These are phyloP conservation scores for Dactylellina sp. DNA, from an alignment of 2,329 filamentous ascomycete genomes.

Conservation along the genomic window DNA sequence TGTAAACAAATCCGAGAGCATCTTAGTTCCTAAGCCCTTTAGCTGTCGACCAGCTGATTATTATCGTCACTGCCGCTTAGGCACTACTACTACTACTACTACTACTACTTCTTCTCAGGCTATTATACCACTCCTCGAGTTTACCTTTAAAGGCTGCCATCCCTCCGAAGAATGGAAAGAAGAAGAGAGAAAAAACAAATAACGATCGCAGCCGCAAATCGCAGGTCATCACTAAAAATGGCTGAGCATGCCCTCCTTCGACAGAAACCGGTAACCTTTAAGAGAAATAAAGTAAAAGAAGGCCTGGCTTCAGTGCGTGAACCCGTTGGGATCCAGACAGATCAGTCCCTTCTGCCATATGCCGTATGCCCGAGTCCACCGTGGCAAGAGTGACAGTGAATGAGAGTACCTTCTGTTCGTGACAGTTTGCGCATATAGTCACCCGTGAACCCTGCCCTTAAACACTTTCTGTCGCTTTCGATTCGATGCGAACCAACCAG, in stretches of 20 bases:
- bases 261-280: not conserved
- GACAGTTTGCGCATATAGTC: conserved; percentile 44
- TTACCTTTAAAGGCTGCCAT: conserved; percentile 25
- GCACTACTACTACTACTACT: not conserved
- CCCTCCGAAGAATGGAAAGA: not conserved
- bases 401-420: conserved; percentile 18
- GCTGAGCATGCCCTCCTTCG: not conserved
- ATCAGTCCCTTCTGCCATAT: not conserved
- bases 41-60: conserved; percentile 19
- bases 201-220: conserved; percentile 19
- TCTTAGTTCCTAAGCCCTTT: not conserved
- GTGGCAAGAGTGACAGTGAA: conserved; percentile 4
- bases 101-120: too few relatives aligned
- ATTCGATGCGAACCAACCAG: conserved; percentile 39
- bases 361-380: conserved; percentile 6
- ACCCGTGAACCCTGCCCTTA: conserved; percentile 42
- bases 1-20: conserved; percentile 31
- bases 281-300: conserved; percentile 15
- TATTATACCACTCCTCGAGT: not conserved
- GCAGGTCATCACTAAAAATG: conserved; percentile 13
- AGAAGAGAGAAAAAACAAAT: too few relatives aligned
- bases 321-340: not conserved
- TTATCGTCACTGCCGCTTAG: conserved; percentile 17
- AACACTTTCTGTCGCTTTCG: conserved; percentile 49
- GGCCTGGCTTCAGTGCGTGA: not conserved